phyloP scores from a whole-genome alignment of 2,329 filamentous ascomycete genomes.

The Amauroascus niger region DNA sequence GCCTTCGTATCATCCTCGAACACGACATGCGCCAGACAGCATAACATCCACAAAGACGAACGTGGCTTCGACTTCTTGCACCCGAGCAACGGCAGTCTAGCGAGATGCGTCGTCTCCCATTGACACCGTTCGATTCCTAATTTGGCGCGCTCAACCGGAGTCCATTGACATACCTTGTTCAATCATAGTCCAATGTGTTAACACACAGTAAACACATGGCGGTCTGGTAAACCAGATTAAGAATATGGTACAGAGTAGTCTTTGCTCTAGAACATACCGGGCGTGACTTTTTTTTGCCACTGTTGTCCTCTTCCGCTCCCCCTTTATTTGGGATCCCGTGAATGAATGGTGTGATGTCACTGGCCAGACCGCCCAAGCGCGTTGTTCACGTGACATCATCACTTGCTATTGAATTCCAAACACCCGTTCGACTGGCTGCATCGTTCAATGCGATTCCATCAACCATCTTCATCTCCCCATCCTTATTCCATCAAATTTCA shows the following conservation, averaged over 20 bases:
- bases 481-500: constrained; percentile 16
- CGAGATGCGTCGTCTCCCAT: neutral
- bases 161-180: neutral
- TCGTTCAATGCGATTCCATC: constrained; percentile 11
- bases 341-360: constrained; percentile 34
- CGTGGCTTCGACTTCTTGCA: neutral
- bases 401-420: constrained; percentile 16
- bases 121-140: neutral
- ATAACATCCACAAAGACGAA: neutral
- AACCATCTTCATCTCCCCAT: constrained; percentile 13
- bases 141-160: neutral
- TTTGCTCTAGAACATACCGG: neutral
- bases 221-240: neutral
- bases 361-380: constrained; percentile 23
- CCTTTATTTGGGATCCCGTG: constrained; percentile 23
- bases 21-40: neutral
- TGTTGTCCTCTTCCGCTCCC: neutral
- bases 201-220: neutral
- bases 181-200: neutral
- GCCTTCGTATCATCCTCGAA: neutral
- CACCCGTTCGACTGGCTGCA: constrained; percentile 14
- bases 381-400: constrained; percentile 30
- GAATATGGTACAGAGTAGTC: neutral
- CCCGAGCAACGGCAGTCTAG: neutral
- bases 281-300: neutral